Evolutionary conservation across 2,329 filamentous ascomycete genomes (phyloP).

Genomic region (Epichloe sp.): DNA sequence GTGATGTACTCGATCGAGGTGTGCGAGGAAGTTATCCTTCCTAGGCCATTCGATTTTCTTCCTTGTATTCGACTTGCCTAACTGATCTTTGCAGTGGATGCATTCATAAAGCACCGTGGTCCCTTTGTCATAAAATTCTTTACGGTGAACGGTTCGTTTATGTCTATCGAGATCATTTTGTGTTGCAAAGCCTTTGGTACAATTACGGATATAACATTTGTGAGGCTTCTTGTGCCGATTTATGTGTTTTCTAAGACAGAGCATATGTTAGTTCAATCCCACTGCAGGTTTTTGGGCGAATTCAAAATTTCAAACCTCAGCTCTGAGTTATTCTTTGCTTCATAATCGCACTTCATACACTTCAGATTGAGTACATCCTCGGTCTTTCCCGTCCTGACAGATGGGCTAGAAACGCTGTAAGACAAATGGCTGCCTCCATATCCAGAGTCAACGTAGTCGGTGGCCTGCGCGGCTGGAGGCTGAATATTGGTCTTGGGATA

Average conservation of each 20-base stretch:
- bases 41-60: conserved; percentile 59
- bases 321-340: conserved; percentile 6
- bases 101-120: conserved; percentile 8
- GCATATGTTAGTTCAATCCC: neutral
- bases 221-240: conserved; percentile 57
- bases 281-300: neutral
- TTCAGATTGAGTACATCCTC: neutral
- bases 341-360: neutral
- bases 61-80: conserved; percentile 14
- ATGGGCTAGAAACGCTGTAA: conserved; percentile 30
- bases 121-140: conserved; percentile 21
- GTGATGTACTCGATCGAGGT: conserved; percentile 57
- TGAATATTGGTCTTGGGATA: conserved; percentile 11
- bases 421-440: conserved; percentile 29
- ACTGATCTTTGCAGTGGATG: neutral
- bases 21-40: conserved; percentile 75
- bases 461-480: conserved; percentile 15
- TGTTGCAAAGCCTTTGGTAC: conserved; percentile 60
- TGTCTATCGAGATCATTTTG: conserved; percentile 74
- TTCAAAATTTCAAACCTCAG: conserved; percentile 1
- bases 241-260: conserved; percentile 52
- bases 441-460: conserved; percentile 27
- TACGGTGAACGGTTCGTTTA: conserved; percentile 54
- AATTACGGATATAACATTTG: conserved; percentile 47
- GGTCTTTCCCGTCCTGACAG: conserved; percentile 23